Evolutionary conservation across 768 basidiomycete species (phyloP).

Genomic region (Trametes cubensis): DNA sequence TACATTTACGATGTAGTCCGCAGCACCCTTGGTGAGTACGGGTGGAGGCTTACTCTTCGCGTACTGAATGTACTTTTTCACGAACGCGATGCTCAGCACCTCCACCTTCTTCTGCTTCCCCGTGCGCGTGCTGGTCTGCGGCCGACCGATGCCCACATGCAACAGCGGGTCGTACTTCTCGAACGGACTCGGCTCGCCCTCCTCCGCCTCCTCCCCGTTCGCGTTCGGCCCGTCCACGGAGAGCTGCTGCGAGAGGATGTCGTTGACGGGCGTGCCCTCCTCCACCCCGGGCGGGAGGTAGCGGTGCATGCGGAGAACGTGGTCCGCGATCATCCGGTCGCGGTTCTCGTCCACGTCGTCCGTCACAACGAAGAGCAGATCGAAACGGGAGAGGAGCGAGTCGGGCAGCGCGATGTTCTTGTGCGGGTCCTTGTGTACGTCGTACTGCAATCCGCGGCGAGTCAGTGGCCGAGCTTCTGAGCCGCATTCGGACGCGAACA

Average conservation of each 20-base stretch:
- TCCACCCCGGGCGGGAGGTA: conserved; percentile 96
- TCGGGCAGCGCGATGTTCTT: conserved; percentile 98
- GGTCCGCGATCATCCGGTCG: conserved; percentile 94
- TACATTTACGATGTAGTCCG: conserved; percentile 90
- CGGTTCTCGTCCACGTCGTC: conserved; percentile 96
- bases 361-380: conserved; percentile 95
- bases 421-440: conserved; percentile 99
- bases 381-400: conserved; percentile 97
- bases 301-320: conserved; percentile 95
- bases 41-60: conserved; percentile 89
- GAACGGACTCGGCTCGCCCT: conserved; percentile 76
- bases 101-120: conserved; percentile 70
- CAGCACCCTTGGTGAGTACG: conserved; percentile 87
- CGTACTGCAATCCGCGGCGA: conserved; percentile 64
- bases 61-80: conserved; percentile 99
- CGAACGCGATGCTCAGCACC: conserved; percentile 88
- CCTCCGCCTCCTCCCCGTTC: conserved; percentile 47
- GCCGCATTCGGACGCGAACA: conserved; percentile 1
- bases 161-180: conserved; percentile 97
- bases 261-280: conserved; percentile 89
- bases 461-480: conserved; percentile 15
- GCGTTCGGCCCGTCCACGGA: conserved; percentile 79
- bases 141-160: conserved; percentile 75
- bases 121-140: conserved; percentile 52
- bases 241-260: conserved; percentile 86